These are phyloP conservation scores for Rhizoclosmatium sp. DNA, from an alignment of 192 early-diverging fungal species.

Conservation along the genomic window DNA sequence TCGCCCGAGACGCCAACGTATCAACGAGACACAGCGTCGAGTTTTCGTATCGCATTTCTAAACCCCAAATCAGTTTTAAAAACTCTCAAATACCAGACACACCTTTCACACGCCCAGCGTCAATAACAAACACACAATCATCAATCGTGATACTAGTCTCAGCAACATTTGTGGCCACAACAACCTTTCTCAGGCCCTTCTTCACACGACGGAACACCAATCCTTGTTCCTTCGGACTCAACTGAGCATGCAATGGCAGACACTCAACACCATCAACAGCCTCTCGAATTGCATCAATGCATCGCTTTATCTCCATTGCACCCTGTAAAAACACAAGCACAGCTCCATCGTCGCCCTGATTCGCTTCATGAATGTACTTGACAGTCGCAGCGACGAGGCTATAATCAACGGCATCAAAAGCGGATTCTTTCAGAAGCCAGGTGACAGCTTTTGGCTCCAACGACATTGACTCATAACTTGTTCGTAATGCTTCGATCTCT, in stretches of 20 bases:
- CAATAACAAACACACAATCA: slow-evolving; percentile 74
- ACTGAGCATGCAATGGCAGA: slow-evolving; percentile 67
- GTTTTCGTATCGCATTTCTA: slow-evolving; percentile 58
- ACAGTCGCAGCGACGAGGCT: slow-evolving; percentile 52
- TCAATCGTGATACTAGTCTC: slow-evolving; percentile 73
- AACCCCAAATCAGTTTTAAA: neutral
- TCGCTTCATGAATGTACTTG: slow-evolving; percentile 44
- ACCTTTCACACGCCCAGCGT: slow-evolving; percentile 77
- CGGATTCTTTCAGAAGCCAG: slow-evolving; percentile 17
- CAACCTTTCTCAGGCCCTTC: slow-evolving; percentile 67
- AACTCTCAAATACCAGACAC: neutral
- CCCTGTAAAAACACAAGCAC: slow-evolving; percentile 75
- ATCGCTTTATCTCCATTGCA: slow-evolving; percentile 62
- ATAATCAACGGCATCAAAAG: slow-evolving; percentile 62
- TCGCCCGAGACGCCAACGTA: slow-evolving; percentile 67
- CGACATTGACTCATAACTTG: slow-evolving; percentile 1
- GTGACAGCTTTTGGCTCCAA: slow-evolving; percentile 15
- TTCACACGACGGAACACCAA: slow-evolving; percentile 66
- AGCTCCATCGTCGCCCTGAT: slow-evolving; percentile 54
- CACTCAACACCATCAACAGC: slow-evolving; percentile 32
- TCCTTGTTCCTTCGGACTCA: slow-evolving; percentile 60
- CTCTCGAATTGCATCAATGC: slow-evolving; percentile 58
- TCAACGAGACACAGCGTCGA: slow-evolving; percentile 55
- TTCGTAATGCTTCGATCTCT: neutral
- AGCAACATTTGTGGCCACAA: slow-evolving; percentile 81